Evolutionary conservation across 1,139 yeast species (phyloP), one percentile per base, ranked within the genome.

Genomic region (Kodamaea anthophila): DNA sequence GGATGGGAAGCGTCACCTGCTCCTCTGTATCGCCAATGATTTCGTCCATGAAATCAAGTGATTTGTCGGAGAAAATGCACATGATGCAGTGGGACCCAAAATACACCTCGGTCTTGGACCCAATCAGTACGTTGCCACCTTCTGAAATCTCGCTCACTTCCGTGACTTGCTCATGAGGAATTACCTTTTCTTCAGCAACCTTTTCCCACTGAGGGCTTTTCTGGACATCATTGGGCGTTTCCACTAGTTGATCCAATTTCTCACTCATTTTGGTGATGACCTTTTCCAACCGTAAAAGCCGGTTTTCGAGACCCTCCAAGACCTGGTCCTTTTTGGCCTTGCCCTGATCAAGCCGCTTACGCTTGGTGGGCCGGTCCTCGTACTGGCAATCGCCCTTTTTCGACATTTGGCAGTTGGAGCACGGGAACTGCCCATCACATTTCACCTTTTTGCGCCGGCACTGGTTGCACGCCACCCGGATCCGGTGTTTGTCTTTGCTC

Each of bases 41-140:
- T 8, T 41, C 39, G 15, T 44, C 49, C 22, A 65, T 58, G 60
- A 65, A 61, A 15, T 44, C 49, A 36, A 63, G 38, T 4, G 67
- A 60, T 28, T 56, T 55, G 10, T 48, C 47, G 6, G 68, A 60
- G 31, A 62, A 57, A 9, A 64, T 58, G 14, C 62, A 51, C 34
- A 61, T 36, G 27, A 61, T 50, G 12, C 69, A 61, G 38, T 65
- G 71, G 15, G 63, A 45, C 7, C 69, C 70, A 23, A 59, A 52
- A 33, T 52, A 64, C 13, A 43, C 38, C 16, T 47, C 51, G 23
- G 34, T 29, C n/a, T 18, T 24, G 5, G 15, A 9, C 7, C 27
- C 27, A 12, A 24, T 16, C 11, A 23, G 26, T 15, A 23, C 18
- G 18, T 23, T 15, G 13, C 32, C 21, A 5, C 18, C 13, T 10